These are phyloP conservation scores for Ceratocystis lukuohia DNA, from an alignment of 2,329 filamentous ascomycete species.

Conservation along the genomic window DNA sequence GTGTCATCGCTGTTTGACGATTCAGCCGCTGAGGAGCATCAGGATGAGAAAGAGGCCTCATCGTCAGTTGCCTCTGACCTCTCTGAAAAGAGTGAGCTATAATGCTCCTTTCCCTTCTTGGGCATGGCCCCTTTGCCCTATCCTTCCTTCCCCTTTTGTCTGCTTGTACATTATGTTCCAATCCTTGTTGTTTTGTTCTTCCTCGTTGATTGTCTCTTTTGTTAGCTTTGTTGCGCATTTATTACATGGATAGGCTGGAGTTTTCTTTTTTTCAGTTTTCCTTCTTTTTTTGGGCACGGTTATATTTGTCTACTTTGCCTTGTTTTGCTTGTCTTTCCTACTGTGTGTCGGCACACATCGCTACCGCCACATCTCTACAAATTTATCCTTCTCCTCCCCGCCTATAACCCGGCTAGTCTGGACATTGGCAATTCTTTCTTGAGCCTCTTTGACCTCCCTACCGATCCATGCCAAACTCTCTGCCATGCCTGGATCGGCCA, in stretches of 20 bases:
- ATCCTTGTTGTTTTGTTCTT: neutral
- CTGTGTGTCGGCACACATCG: too few relatives aligned
- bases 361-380: constrained; percentile 33
- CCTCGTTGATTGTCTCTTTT: neutral
- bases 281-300: neutral
- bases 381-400: constrained; percentile 37
- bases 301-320: too few relatives aligned
- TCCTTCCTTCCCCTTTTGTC: neutral
- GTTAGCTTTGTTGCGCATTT: neutral
- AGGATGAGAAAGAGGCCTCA: constrained; percentile 24
- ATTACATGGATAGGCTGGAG: neutral
- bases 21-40: constrained; percentile 20
- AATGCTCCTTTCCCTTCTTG: neutral
- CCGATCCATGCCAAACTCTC: constrained; percentile 35
- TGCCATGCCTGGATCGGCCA: constrained; percentile 42
- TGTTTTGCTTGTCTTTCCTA: neutral
- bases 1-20: constrained; percentile 20
- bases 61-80: constrained; percentile 20
- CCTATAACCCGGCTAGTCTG: constrained; percentile 28
- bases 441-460: constrained; percentile 33
- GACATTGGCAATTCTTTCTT: constrained; percentile 29
- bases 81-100: constrained; percentile 12
- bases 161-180: neutral
- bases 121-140: neutral
- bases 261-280: neutral